Percentiles rank a stretch among this genome's conserved stretches.
Conservation (phyloP, 2,329 filamentous ascomycete species). For the Aspergillus versicolor region DNA sequence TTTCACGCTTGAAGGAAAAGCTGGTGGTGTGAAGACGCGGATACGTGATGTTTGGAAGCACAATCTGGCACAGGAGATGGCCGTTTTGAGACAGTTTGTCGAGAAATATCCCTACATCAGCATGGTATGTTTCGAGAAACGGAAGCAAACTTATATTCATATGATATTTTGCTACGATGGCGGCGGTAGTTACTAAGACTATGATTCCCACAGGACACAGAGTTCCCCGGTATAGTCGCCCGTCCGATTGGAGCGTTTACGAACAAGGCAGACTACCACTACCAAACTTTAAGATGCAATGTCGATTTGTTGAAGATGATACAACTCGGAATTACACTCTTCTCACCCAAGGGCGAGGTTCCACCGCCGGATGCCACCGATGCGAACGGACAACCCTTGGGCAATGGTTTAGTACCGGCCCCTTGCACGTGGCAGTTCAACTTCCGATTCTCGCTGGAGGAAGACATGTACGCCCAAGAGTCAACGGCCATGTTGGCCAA, state of each 20-base stretch:
- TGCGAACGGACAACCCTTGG: conserved; percentile 50
- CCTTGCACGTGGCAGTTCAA: conserved; percentile 99
- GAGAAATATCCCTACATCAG: conserved; percentile 94
- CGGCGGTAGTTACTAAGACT: not conserved
- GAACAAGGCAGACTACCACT: conserved; percentile 96
- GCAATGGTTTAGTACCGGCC: conserved; percentile 56
- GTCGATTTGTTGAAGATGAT: conserved; percentile 98
- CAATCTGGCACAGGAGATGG: conserved; percentile 90
- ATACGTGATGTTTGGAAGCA: conserved; percentile 97
- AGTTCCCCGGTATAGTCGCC: conserved; percentile 96
- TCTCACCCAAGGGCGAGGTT: conserved; percentile 84
- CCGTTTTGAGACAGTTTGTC: conserved; percentile 74
- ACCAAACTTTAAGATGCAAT: conserved; percentile 95
- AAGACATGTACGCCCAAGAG: conserved; percentile 97
- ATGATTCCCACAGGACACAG: conserved; percentile 69
- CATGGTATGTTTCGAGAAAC: conserved; percentile 66
- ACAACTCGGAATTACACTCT: conserved; percentile 91
- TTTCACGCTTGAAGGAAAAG: conserved; percentile 55
- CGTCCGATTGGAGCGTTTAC: conserved; percentile 92
- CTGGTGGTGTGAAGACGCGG: conserved; percentile 65
- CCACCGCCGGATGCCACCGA: conserved; percentile 68
- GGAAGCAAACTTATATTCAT: not conserved
- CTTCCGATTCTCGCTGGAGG: conserved; percentile 90
- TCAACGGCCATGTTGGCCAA: conserved; percentile 89
- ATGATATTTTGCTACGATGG: not conserved